Evolutionary conservation across 2,329 filamentous ascomycete species (phyloP).

Genomic region (Leptodontidium sp.): DNA sequence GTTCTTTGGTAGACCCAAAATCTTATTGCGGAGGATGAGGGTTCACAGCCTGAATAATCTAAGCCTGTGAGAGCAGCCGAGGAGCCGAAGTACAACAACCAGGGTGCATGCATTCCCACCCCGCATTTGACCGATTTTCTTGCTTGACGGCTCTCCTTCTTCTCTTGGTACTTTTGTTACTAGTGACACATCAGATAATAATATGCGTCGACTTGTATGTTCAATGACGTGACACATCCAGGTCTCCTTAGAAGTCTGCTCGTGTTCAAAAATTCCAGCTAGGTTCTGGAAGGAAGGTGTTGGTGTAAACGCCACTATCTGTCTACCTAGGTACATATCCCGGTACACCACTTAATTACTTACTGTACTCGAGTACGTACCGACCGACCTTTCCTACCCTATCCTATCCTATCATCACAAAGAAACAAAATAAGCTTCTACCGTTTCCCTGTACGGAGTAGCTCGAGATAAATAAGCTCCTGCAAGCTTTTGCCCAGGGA

Average conservation of each 20-base stretch:
- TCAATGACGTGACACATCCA: neutral
- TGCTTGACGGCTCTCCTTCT: neutral
- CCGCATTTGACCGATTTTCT: neutral
- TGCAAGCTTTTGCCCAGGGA: slow-evolving; percentile 12
- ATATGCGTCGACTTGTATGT: too few relatives aligned
- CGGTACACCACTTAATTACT: too few relatives aligned
- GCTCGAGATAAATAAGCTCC: neutral
- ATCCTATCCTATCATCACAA: neutral
- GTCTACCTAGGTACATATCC: too few relatives aligned
- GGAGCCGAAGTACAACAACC: neutral
- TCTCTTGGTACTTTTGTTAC: neutral
- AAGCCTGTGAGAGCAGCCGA: neutral
- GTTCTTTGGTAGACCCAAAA: too few relatives aligned
- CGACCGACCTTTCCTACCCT: too few relatives aligned
- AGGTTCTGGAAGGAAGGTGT: slow-evolving; percentile 8
- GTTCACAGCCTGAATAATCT: neutral
- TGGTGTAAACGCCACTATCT: neutral
- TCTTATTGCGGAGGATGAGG: too few relatives aligned
- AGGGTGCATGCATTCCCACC: neutral
- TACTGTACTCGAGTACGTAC: too few relatives aligned
- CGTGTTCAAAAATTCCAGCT: slow-evolving; percentile 1
- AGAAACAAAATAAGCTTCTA: slow-evolving; percentile 2
- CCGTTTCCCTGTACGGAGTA: neutral
- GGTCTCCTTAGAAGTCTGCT: neutral
- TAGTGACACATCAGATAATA: neutral